Evolutionary conservation across 805 yeast genomes (phyloP).

Genomic region (Wickerhamomyces alni): DNA sequence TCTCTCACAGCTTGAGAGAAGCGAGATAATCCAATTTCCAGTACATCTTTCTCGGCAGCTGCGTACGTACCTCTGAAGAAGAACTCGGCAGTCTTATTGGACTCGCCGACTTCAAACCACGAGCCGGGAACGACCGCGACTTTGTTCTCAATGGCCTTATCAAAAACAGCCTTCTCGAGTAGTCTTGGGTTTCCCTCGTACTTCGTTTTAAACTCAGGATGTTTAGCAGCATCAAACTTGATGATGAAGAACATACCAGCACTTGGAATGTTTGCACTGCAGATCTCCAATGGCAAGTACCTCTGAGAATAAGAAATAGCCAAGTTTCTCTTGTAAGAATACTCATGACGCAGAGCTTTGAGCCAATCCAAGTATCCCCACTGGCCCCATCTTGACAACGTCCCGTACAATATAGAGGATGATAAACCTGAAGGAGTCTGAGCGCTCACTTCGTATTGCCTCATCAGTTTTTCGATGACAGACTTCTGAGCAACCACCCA

Average conservation of each 20-base stretch:
- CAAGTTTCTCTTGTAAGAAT: constrained; percentile 76
- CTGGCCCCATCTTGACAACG: constrained; percentile 87
- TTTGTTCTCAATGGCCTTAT: constrained; percentile 47
- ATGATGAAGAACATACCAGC: constrained; percentile 77
- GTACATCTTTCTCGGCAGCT: no score
- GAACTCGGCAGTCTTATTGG: constrained; percentile 13
- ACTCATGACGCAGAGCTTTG: constrained; percentile 69
- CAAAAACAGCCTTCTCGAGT: constrained; percentile 54
- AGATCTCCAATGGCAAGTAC: constrained; percentile 44
- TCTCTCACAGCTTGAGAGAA: no score
- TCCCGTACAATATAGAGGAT: constrained; percentile 61
- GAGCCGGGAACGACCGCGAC: constrained; percentile 53
- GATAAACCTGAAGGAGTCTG: constrained; percentile 82
- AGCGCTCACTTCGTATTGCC: constrained; percentile 74
- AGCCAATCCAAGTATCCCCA: constrained; percentile 85
- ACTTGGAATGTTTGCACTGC: constrained; percentile 46
- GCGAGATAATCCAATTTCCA: no score
- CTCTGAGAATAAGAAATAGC: constrained; percentile 64
- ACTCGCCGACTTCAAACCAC: constrained; percentile 1
- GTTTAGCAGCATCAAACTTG: constrained; percentile 43
- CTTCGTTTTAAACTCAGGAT: constrained; percentile 34
- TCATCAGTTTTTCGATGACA: constrained; percentile 57
- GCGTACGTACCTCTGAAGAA: background rate
- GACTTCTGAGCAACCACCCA: constrained; percentile 76
- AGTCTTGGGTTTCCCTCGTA: constrained; percentile 46